Evolutionary conservation across 345 rosid genomes (phyloP).

Genomic region (Ricinus communis): DNA sequence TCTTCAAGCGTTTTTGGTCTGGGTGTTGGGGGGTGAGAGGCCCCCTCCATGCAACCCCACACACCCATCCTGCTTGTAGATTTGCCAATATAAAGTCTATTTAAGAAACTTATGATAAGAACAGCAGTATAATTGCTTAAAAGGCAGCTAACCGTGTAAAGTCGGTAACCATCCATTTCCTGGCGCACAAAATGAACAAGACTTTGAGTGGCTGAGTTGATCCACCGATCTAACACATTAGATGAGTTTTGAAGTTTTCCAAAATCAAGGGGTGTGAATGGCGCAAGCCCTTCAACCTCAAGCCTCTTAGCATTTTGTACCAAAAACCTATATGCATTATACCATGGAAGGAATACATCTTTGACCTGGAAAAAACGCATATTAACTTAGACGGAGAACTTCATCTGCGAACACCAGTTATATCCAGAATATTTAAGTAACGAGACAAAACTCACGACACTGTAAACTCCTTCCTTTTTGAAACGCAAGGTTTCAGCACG

Average conservation of each 20-base stretch:
- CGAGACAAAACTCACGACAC: constrained; percentile 72
- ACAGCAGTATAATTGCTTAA: neutral
- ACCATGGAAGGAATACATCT: constrained; percentile 99
- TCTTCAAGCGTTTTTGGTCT: no score
- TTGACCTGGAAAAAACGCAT: constrained; percentile 60
- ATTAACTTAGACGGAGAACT: constrained; percentile 8
- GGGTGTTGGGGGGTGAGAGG: no score
- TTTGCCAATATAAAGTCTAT: no score
- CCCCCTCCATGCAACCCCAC: no score
- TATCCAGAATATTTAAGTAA: neutral
- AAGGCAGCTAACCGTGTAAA: constrained; percentile 70
- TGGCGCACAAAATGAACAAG: constrained; percentile 86
- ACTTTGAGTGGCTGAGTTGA: constrained; percentile 96
- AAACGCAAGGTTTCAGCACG: constrained; percentile 95
- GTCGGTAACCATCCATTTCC: constrained; percentile 95
- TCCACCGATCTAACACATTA: constrained; percentile 98
- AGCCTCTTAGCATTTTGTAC: constrained; percentile 98
- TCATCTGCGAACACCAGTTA: neutral
- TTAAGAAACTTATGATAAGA: neutral
- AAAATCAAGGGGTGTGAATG: constrained; percentile 67
- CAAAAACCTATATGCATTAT: constrained; percentile 96
- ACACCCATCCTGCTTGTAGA: no score
- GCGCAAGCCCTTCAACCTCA: constrained; percentile 75
- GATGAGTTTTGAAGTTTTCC: constrained; percentile 62
- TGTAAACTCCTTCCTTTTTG: constrained; percentile 85